These are phyloP conservation scores for Eremothecium gossypii DNA, from an alignment of 1,139 yeast species.

Conservation along the genomic window DNA sequence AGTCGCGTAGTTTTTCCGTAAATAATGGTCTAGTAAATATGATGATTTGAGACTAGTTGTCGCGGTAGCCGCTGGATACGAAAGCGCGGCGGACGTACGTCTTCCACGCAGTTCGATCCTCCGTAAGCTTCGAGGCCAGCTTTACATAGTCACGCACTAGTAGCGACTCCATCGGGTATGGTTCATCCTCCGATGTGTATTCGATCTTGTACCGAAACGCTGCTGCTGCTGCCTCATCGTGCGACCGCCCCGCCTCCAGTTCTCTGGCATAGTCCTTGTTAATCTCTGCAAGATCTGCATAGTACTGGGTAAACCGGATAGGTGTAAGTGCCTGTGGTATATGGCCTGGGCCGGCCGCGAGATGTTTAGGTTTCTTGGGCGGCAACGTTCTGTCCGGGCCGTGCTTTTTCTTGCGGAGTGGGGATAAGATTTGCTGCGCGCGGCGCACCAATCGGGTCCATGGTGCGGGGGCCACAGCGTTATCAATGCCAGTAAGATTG, in stretches of 20 bases:
- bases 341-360: conserved; percentile 68
- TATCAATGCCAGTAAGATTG: conserved; percentile 48
- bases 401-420: too few relatives aligned
- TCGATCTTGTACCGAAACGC: conserved; percentile 54
- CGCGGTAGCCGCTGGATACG: conserved; percentile 54
- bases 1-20: neutral
- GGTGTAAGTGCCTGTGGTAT: conserved; percentile 65
- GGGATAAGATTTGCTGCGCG: neutral
- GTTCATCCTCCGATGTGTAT: conserved; percentile 55
- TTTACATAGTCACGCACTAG: conserved; percentile 53
- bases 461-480: conserved; percentile 22
- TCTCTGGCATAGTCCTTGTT: conserved; percentile 33
- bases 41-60: conserved; percentile 15
- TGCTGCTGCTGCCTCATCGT: conserved; percentile 29
- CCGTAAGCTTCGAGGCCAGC: conserved; percentile 46
- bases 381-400: conserved; percentile 56
- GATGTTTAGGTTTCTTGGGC: conserved; percentile 44
- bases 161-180: conserved; percentile 46
- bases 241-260: conserved; percentile 12
- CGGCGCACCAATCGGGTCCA: conserved; percentile 34
- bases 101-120: conserved; percentile 30
- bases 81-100: conserved; percentile 44
- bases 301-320: conserved; percentile 61
- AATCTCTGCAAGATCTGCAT: conserved; percentile 47
- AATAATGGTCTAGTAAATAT: conserved; percentile 5